A percentile compares a stretch with the other conserved stretches of the same genome.
Conservation (phyloP, 2,329 filamentous ascomycete species). For the Mollisiaceae sp. region DNA sequence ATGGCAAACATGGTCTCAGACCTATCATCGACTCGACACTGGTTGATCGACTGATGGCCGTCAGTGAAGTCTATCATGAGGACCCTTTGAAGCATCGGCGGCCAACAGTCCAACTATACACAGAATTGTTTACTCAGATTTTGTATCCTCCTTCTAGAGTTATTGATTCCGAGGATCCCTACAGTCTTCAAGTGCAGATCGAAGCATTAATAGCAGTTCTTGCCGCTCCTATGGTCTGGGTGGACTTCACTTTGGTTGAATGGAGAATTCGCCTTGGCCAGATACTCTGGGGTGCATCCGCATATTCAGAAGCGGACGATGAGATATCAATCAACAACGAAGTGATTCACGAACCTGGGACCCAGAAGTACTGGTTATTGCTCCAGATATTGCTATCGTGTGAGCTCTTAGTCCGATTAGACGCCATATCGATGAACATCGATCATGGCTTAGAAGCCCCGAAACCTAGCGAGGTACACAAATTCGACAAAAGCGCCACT, state of each 20-base stretch:
- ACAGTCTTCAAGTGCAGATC: constrained; percentile 72
- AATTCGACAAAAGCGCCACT: constrained; percentile 66
- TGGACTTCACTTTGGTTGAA: constrained; percentile 75
- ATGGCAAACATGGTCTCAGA: constrained; percentile 50
- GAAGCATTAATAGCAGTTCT: constrained; percentile 70
- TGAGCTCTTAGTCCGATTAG: constrained; percentile 68
- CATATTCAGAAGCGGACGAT: constrained; percentile 56
- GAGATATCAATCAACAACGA: constrained; percentile 57
- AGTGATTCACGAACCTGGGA: constrained; percentile 56
- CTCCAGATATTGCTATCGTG: constrained; percentile 69
- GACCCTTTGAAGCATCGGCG: constrained; percentile 55
- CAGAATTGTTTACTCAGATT: constrained; percentile 64
- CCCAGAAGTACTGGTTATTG: constrained; percentile 70
- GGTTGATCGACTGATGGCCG: constrained; percentile 59
- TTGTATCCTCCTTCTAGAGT: constrained; percentile 61
- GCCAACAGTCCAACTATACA: constrained; percentile 62
- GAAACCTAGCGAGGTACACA: constrained; percentile 60
- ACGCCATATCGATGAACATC: constrained; percentile 65
- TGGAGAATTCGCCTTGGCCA: constrained; percentile 77
- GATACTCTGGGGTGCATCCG: constrained; percentile 66
- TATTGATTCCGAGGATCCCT: constrained; percentile 62
- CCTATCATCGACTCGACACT: constrained; percentile 62
- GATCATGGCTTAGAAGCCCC: constrained; percentile 58
- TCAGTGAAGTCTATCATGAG: constrained; percentile 60
- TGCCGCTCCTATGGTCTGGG: constrained; percentile 70